Conservation (phyloP, 148 eudicot species). For the Chenopodium suecicum region DNA sequence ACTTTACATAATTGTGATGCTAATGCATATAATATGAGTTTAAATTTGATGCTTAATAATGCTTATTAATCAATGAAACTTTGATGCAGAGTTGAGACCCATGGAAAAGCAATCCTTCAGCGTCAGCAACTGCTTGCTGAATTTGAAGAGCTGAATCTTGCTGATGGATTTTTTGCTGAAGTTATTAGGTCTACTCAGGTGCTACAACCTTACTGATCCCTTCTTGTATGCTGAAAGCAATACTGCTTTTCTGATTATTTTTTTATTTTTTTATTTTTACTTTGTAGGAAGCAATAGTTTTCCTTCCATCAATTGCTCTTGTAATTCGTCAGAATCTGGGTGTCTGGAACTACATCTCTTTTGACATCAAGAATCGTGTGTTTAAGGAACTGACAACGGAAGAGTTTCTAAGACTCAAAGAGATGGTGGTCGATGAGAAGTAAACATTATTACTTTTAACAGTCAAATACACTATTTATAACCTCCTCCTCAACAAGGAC, state of each 20-base stretch:
- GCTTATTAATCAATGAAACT: constrained; percentile 12
- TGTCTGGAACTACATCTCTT: constrained; percentile 86
- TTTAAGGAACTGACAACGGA: constrained; percentile 66
- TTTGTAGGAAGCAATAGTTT: constrained; percentile 70
- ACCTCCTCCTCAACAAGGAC: constrained; percentile 18
- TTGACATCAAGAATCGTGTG: constrained; percentile 51
- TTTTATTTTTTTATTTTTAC: not conserved
- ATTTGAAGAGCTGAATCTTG: constrained; percentile 31
- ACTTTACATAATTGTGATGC: constrained; percentile 1
- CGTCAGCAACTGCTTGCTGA: constrained; percentile 32
- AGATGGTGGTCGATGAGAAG: constrained; percentile 74
- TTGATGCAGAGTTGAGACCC: constrained; percentile 28
- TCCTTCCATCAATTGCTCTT: constrained; percentile 81
- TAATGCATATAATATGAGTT: not conserved
- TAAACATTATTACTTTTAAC: constrained; percentile 27
- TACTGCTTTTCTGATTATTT: not conserved
- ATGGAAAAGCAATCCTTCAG: constrained; percentile 32
- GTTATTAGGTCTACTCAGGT: constrained; percentile 87
- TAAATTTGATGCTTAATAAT: no score
- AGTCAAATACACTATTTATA: no score
- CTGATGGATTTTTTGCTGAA: constrained; percentile 77
- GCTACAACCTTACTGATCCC: not conserved
- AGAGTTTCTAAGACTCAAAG: constrained; percentile 75
- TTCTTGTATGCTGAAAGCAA: not conserved
- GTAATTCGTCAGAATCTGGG: constrained; percentile 92